Evolutionary conservation across 2,329 filamentous ascomycete genomes (phyloP), one percentile per base, ranked within the genome.

Genomic region (Claviceps sp.): DNA sequence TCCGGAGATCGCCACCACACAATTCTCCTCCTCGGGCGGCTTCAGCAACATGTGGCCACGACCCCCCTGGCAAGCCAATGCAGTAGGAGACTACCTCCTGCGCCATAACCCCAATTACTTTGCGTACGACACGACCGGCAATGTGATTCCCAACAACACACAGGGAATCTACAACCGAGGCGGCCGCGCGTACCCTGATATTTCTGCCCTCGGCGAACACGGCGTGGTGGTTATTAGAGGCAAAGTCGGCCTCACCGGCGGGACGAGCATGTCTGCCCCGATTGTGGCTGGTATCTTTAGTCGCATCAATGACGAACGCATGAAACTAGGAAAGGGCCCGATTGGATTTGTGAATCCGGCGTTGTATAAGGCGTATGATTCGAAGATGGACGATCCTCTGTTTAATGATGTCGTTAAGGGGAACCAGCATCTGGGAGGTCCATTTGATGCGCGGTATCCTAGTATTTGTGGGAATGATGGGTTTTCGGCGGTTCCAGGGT

Each of bases 31-130:
- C 4, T 71, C 71, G 6, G 73, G 74, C 17, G 74, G 74, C 14
- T 76, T 77, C 62, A 70, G 67, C 56, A 74, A 76, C 59, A 65
- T 73, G 57, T 77, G 75, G 54, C 57, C 65, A 1, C 58, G 71
- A 3, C 74, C 76, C 0, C 56, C 60, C 14, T 79, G 78, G 60
- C 76, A 79, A 56, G 59, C 62, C 8, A 53, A 57, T 0, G 70
- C 57, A 2, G 52, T 59, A 11, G 26, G 24, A 16, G 52, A 49
- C 16, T 58, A 56, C 41, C 54, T 59, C 17, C 40, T 52, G 30
- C 46, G 50, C 24, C 48, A 56, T 44, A 47, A 56, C 43, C 56
- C 54, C 41, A 50, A 50, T 30, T 58, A 57, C 52, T 42, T 47
- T 4, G 48, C 51, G 10, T 58, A 57, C 53, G 54, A 56, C 53